phyloP scores from a whole-genome alignment of 2,329 filamentous ascomycete species.

The Pseudocercospora ulei region DNA sequence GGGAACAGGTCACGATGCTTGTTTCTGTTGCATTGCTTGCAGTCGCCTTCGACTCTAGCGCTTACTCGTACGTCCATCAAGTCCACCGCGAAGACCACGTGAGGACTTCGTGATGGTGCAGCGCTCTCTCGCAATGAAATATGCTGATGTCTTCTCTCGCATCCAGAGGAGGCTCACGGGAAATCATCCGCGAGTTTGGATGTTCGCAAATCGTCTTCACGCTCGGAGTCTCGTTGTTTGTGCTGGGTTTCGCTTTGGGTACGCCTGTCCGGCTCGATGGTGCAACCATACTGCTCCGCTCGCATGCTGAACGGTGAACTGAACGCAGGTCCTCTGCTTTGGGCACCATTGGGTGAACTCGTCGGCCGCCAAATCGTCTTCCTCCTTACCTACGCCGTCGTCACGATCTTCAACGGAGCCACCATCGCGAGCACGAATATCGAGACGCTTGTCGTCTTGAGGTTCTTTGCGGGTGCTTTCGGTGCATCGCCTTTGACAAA shows the following conservation, averaged over 20 bases:
- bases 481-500: slow-evolving; percentile 37
- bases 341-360: slow-evolving; percentile 55
- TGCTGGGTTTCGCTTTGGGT: slow-evolving; percentile 49
- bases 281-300: slow-evolving; percentile 29
- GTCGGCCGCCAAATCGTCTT: slow-evolving; percentile 40
- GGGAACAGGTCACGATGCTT: slow-evolving; percentile 44
- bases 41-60: slow-evolving; percentile 58
- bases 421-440: slow-evolving; percentile 38
- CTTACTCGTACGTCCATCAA: slow-evolving; percentile 37
- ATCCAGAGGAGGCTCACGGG: slow-evolving; percentile 43
- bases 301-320: slow-evolving; percentile 40
- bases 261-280: slow-evolving; percentile 47
- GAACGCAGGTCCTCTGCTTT: slow-evolving; percentile 30
- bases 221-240: slow-evolving; percentile 47
- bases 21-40: slow-evolving; percentile 56
- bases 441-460: slow-evolving; percentile 36
- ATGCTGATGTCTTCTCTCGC: too few relatives aligned
- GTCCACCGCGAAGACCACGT: neutral
- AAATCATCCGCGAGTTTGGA: slow-evolving; percentile 48
- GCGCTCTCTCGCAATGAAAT: too few relatives aligned
- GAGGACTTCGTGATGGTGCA: too few relatives aligned
- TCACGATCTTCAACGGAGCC: slow-evolving; percentile 34
- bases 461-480: slow-evolving; percentile 37
- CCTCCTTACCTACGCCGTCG: slow-evolving; percentile 28
- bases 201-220: slow-evolving; percentile 46